Conservation (phyloP, 345 rosid genomes). For the Jatropha curcas region DNA sequence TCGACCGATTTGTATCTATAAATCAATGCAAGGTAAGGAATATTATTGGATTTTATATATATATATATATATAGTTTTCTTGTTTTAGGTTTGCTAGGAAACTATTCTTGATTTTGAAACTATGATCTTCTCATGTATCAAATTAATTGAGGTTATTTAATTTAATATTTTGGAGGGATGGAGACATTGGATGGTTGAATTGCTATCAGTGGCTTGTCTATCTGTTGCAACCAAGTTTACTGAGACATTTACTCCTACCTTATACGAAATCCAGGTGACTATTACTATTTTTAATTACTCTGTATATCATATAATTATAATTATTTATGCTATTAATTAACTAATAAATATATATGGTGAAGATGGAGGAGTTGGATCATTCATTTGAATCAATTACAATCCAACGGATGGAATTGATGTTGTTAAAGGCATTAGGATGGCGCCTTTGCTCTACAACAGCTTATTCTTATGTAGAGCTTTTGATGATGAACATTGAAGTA, state of each 20-base stretch:
- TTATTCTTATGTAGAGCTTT: constrained; percentile 48
- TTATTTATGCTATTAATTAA: too few relatives aligned
- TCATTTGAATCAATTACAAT: constrained; percentile 52
- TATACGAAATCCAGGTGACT: constrained; percentile 65
- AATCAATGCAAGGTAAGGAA: constrained; percentile 50
- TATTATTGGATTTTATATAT: too few relatives aligned
- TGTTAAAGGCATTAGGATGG: constrained; percentile 60
- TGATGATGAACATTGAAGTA: constrained; percentile 27
- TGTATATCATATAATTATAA: too few relatives aligned
- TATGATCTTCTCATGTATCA: background rate
- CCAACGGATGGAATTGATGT: constrained; percentile 59
- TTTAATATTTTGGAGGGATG: constrained; percentile 43
- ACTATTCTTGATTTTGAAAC: background rate
- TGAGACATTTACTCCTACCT: constrained; percentile 45
- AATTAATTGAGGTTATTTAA: background rate
- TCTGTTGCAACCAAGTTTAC: constrained; percentile 66
- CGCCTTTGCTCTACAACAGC: constrained; percentile 51
- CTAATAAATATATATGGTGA: too few relatives aligned
- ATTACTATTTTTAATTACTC: too few relatives aligned
- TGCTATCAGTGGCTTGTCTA: constrained; percentile 58
- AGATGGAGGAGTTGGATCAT: constrained; percentile 62
- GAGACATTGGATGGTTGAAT: constrained; percentile 72
- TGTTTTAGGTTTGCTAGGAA: too few relatives aligned
- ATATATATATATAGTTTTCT: too few relatives aligned
- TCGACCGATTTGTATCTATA: constrained; percentile 57